phyloP scores from a whole-genome alignment of 805 yeast genomes.

The Wickerhamomyces silvicola region DNA sequence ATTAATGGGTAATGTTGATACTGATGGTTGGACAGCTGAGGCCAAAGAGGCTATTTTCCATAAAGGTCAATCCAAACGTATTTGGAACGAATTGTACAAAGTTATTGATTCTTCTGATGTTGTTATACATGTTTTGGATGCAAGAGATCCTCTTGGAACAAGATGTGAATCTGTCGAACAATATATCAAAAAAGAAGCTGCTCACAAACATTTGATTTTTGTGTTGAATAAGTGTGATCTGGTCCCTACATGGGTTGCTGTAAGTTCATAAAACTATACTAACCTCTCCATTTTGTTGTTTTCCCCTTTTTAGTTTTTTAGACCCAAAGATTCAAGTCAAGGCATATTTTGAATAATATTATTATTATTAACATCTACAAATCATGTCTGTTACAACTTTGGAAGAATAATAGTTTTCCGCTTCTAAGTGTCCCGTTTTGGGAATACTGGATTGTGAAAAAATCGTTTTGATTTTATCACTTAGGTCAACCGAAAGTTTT shows the following conservation, averaged over 20 bases:
- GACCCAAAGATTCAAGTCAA: conserved; percentile 86
- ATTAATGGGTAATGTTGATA: conserved; percentile 58
- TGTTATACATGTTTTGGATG: conserved; percentile 92
- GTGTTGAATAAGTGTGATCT: conserved; percentile 96
- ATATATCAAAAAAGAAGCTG: conserved; percentile 86
- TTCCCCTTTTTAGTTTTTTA: conserved; percentile 8
- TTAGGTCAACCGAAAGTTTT: conserved; percentile 31
- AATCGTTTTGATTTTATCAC: conserved; percentile 27
- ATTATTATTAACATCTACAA: conserved; percentile 32
- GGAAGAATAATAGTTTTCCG: conserved; percentile 76
- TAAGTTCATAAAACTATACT: conserved; percentile 47
- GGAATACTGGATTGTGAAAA: conserved; percentile 23
- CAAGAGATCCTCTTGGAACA: conserved; percentile 96
- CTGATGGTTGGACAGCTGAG: conserved; percentile 81
- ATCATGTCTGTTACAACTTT: conserved; percentile 94
- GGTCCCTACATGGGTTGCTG: conserved; percentile 99
- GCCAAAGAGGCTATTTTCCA: conserved; percentile 94
- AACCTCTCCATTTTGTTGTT: conserved; percentile 7
- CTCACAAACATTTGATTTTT: conserved; percentile 92
- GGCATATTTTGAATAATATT: conserved; percentile 37
- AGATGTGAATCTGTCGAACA: conserved; percentile 91
- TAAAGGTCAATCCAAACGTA: conserved; percentile 97
- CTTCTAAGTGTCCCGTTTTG: conserved; percentile 43
- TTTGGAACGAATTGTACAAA: conserved; percentile 96
- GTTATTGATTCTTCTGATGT: conserved; percentile 98